Conservation (phyloP, 1,284 basidiomycete genomes). For the Heterobasidion annosum region DNA sequence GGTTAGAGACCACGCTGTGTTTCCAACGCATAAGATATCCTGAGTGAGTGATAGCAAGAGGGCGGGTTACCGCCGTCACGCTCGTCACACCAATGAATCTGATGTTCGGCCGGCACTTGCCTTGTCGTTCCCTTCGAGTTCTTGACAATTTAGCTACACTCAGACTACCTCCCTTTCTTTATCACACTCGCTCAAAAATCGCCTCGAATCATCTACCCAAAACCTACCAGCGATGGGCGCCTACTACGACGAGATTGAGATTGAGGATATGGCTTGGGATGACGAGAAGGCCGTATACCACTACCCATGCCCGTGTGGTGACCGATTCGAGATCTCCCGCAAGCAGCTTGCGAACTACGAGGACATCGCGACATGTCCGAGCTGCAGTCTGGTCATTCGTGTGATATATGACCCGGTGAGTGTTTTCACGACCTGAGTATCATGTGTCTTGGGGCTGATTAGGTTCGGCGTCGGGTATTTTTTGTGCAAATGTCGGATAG, state of each 20-base stretch:
- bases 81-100: too few relatives aligned
- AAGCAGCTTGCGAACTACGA: constrained; percentile 85
- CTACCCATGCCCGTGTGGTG: constrained; percentile 97
- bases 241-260: constrained; percentile 90
- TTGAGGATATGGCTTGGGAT: constrained; percentile 95
- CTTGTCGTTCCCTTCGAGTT: too few relatives aligned
- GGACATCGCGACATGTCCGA: constrained; percentile 96
- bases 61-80: too few relatives aligned
- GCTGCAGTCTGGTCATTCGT: constrained; percentile 89
- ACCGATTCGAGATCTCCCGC: constrained; percentile 94
- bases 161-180: too few relatives aligned
- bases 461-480: background rate
- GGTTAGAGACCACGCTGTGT: too few relatives aligned
- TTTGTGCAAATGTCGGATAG: constrained; percentile 21
- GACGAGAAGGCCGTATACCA: constrained; percentile 78
- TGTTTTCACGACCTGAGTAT: constrained; percentile 12
- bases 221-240: constrained; percentile 46
- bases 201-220: too few relatives aligned
- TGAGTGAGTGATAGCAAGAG: too few relatives aligned
- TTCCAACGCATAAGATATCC: too few relatives aligned
- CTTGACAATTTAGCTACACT: too few relatives aligned
- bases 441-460: background rate
- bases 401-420: constrained; percentile 94
- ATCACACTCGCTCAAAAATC: too few relatives aligned
- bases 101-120: too few relatives aligned